Base-by-base conservation (phyloP, 495 filamentous ascomycete genomes). In the Trypethelium eluteriae region DNA sequence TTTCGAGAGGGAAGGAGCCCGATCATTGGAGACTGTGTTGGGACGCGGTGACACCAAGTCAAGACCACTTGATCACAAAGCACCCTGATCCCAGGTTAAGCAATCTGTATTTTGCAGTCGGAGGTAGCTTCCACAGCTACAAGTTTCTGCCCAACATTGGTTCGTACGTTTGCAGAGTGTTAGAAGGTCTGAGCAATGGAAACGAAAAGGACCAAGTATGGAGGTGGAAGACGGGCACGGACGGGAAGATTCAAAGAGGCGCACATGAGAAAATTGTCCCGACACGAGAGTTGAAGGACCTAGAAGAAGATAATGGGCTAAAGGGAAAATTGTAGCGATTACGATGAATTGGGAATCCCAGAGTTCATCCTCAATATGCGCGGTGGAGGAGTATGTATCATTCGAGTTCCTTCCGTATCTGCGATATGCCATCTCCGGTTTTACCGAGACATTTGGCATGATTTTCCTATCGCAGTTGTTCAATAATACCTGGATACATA, bases 1-100 rank as follows among this genome's bases (percentile, higher is more conserved):
- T 62, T 47, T 44, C 62, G 25, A 69, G 68, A n/a, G 50, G 64
- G 2, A 68, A 72, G 39, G 49, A 68, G 16, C 72, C 72, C 18
- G 74, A 78, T 46, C 75, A 72, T 65, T 74, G 72, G 71, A 65
- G 72, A 38, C 41, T 74, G 25, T 74, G 71, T 53, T 74, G 72
- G 72, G 76, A 78, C 57, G 69, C 46, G 10, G 66, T 73, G 32
- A 78, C 32, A 68, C 76, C 68, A 68, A 64, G 53, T 14, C 71
- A 73, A 64, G 65, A 73, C 53, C 68, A 69, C 14, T 59, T 73
- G 38, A 67, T 73, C 25, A 62, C 61, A 14, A 50, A 47, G 44
- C 73, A 79, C 74, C 63, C 69, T 36, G 67, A 78, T 74, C 2
- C 69, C 64, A 63, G 71, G 63, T 65, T 79, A 2, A 63, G 71